Percentiles rank a stretch among this genome's conserved stretches.
These are phyloP conservation scores for Pseudogymnoascus verrucosus DNA, from an alignment of 2,329 filamentous ascomycete genomes.

Conservation along the genomic window DNA sequence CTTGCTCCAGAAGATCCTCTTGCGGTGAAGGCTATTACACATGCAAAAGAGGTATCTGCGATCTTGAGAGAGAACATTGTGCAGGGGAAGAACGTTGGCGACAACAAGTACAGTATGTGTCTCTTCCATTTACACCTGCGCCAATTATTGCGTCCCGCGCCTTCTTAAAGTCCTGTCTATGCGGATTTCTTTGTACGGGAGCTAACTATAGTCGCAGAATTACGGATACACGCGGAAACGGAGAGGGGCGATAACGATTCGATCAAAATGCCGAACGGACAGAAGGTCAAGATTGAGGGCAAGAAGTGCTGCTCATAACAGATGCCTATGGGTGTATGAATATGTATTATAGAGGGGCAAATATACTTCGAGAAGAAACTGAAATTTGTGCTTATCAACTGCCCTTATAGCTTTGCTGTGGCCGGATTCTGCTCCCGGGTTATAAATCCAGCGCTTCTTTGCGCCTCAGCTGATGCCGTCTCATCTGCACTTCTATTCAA, in stretches of 20 bases:
- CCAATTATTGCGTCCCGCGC: background rate
- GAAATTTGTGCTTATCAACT: background rate
- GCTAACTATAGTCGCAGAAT: slow-evolving; percentile 46
- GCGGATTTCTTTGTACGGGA: background rate
- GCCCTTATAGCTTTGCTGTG: background rate
- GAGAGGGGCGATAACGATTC: slow-evolving; percentile 91
- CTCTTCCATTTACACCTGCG: background rate
- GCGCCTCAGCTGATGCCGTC: background rate
- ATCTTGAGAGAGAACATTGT: slow-evolving; percentile 81
- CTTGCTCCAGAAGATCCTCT: slow-evolving; percentile 51
- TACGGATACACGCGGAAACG: slow-evolving; percentile 84
- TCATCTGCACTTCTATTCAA: background rate
- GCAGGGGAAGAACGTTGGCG: slow-evolving; percentile 56
- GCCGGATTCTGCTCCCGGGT: background rate
- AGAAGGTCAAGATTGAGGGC: slow-evolving; percentile 28
- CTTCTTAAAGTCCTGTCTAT: background rate
- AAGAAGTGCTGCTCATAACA: slow-evolving; percentile 21
- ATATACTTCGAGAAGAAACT: background rate
- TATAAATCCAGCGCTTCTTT: background rate
- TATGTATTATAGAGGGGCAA: slow-evolving; percentile 1
- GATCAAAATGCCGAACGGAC: slow-evolving; percentile 52
- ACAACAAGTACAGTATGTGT: slow-evolving; percentile 53
- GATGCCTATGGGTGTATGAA: background rate
- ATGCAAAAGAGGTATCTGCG: slow-evolving; percentile 74
- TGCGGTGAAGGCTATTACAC: slow-evolving; percentile 56